Evolutionary conservation across 352 stramenopile species (phyloP).

Genomic region (Phytophthora multivora): DNA sequence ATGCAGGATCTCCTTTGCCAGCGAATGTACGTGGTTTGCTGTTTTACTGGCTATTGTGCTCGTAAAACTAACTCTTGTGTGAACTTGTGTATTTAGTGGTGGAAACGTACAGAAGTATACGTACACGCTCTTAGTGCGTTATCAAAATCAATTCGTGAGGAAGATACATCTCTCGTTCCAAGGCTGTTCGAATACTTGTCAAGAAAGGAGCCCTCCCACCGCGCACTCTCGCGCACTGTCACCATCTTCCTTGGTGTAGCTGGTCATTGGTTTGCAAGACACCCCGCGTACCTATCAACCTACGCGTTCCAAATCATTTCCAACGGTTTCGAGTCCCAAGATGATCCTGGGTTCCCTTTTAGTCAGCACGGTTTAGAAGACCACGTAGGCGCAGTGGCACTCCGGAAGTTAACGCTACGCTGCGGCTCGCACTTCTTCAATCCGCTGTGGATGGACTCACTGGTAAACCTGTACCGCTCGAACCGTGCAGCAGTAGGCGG

Average conservation of each 20-base stretch:
- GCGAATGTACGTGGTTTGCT: conserved; percentile 35
- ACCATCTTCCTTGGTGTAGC: conserved; percentile 78
- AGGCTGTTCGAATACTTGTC: conserved; percentile 79
- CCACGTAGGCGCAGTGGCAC: conserved; percentile 69
- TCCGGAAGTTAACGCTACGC: conserved; percentile 69
- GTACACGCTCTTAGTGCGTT: conserved; percentile 80
- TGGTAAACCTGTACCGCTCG: conserved; percentile 63
- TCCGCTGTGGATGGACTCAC: conserved; percentile 68
- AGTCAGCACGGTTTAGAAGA: conserved; percentile 55
- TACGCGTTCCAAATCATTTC: conserved; percentile 77
- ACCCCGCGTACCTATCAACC: conserved; percentile 55
- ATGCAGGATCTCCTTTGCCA: conserved; percentile 45
- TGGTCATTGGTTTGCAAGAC: conserved; percentile 75
- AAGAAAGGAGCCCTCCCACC: conserved; percentile 63
- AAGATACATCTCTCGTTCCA: conserved; percentile 75
- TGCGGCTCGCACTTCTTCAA: conserved; percentile 75
- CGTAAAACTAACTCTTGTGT: conserved; percentile 12
- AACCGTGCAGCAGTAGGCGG: conserved; percentile 36
- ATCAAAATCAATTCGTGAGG: conserved; percentile 81
- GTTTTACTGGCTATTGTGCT: conserved; percentile 2
- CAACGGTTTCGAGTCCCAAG: conserved; percentile 63
- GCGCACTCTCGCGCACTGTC: conserved; percentile 57
- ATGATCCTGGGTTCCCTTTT: conserved; percentile 47
- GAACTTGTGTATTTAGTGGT: conserved; percentile 53
- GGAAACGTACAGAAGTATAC: conserved; percentile 80